phyloP scores from a whole-genome alignment of 2,329 filamentous ascomycete species.

The Nigrograna mackinnonii region DNA sequence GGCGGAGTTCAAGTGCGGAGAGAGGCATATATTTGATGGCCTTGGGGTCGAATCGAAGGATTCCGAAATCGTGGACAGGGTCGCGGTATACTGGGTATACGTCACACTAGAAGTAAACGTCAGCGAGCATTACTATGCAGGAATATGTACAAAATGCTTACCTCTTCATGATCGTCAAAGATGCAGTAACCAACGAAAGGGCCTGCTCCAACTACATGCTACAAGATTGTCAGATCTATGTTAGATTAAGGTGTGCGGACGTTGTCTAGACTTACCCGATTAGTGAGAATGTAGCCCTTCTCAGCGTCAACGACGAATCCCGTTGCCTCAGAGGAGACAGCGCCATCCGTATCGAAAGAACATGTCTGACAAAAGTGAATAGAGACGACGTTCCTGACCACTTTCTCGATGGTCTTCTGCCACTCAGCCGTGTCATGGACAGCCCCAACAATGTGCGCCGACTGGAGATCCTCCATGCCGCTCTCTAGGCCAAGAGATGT shows the following conservation, averaged over 20 bases:
- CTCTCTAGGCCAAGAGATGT: conserved; percentile 36
- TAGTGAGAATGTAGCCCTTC: conserved; percentile 68
- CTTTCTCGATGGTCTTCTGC: conserved; percentile 93
- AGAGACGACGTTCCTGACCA: conserved; percentile 95
- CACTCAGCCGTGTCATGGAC: conserved; percentile 77
- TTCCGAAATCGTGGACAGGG: conserved; percentile 97
- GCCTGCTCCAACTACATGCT: conserved; percentile 89
- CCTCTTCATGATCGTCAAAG: conserved; percentile 95
- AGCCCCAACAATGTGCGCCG: conserved; percentile 46
- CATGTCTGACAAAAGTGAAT: conserved; percentile 98
- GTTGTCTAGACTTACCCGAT: conserved; percentile 38
- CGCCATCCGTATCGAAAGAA: conserved; percentile 96
- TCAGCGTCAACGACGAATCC: conserved; percentile 97
- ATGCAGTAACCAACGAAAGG: conserved; percentile 98
- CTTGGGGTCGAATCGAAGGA: conserved; percentile 93
- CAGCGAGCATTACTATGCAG: conserved; percentile 6
- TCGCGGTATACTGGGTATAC: conserved; percentile 97
- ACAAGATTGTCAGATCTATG: conserved; percentile 40
- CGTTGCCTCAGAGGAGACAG: conserved; percentile 91
- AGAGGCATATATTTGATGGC: conserved; percentile 97
- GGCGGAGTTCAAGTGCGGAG: conserved; percentile 75
- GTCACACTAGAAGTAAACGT: conserved; percentile 67
- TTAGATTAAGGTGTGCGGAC: neutral
- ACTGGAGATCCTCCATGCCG: conserved; percentile 47
- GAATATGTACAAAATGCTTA: conserved; percentile 29